Evolutionary conservation across 208 protist genomes (phyloP), one percentile per base, ranked within the genome.

Genomic region (Lotmaria passim): DNA sequence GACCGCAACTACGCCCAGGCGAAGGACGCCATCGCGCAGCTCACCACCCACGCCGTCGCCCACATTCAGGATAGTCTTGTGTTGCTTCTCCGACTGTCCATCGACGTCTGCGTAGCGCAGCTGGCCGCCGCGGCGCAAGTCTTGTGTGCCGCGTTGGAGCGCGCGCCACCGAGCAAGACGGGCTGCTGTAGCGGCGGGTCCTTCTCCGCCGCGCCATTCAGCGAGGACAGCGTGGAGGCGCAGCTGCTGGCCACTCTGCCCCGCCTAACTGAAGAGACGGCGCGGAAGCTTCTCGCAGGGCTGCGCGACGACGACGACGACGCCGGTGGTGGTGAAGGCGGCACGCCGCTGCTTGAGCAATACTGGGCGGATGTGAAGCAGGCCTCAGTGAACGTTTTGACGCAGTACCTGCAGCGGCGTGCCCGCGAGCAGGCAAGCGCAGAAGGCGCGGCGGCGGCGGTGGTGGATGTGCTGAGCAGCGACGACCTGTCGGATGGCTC

Each of bases 1-100:
- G 87, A 93, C 39, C 57, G 64, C 28, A 85, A 85, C 68, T 90
- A 89, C 67, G 73, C 71, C 47, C 15, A 17, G 14, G 82, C 76
- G 2, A 76, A 85, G 68, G 57, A 57, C 6, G 59, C 59, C 26
- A 51, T 80, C 12, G 41, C 34, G 15, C 44, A 34, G 46, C 43
- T 56, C 50, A 64, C 58, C 2, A 24, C 53, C 19, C 41, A 19
- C 24, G 53, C 62, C 8, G 38, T 36, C 8, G 21, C 52, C 6
- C 64, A 46, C 21, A 55, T 82, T 36, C 44, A 70, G 17, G 59
- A 68, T 23, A 71, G 62, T 34, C 64, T 78, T 11, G 59, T 69
- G 30, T 68, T 74, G 33, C 61, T 84, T 30, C 47, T 80, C 21
- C 64, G 70, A 1, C 43, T 68, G 38, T 73, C 66, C n/a, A 60